phyloP scores from a whole-genome alignment of 2,329 filamentous ascomycete genomes.

The Diaporthe helianthi region DNA sequence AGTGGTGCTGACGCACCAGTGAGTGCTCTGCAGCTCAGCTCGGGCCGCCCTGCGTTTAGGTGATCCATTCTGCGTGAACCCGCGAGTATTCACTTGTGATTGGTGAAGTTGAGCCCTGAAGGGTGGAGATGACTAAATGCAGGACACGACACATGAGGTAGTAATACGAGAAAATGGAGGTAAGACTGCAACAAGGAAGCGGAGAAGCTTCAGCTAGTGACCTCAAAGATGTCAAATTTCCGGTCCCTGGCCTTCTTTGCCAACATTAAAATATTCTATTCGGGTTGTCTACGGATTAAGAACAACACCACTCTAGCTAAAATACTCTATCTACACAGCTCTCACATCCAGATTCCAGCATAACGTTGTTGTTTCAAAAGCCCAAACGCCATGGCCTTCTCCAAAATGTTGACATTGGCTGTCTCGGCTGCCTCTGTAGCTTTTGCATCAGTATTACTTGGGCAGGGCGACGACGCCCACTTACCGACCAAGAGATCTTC shows the following conservation, averaged over 20 bases:
- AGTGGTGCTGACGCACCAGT: background rate
- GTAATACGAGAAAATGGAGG: background rate
- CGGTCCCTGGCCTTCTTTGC: background rate
- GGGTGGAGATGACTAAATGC: background rate
- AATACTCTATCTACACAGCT: no score
- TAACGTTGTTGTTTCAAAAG: background rate
- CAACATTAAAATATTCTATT: background rate
- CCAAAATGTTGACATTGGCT: background rate
- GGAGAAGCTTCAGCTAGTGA: background rate
- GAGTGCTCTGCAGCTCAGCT: background rate
- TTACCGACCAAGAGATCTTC: slow-evolving; percentile 8
- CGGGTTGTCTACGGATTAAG: no score
- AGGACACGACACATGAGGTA: background rate
- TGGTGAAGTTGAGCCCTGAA: background rate
- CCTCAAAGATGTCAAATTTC: background rate
- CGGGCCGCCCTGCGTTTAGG: background rate
- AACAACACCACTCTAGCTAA: no score
- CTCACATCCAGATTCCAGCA: background rate
- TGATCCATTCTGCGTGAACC: background rate
- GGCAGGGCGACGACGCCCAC: background rate
- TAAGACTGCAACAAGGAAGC: background rate
- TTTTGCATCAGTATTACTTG: background rate
- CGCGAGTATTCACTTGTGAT: background rate
- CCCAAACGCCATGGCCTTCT: background rate
- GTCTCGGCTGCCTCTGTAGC: background rate